These are phyloP conservation scores for Symbiodinium natans DNA, from an alignment of 73 alveolate genomes.

Conservation along the genomic window DNA sequence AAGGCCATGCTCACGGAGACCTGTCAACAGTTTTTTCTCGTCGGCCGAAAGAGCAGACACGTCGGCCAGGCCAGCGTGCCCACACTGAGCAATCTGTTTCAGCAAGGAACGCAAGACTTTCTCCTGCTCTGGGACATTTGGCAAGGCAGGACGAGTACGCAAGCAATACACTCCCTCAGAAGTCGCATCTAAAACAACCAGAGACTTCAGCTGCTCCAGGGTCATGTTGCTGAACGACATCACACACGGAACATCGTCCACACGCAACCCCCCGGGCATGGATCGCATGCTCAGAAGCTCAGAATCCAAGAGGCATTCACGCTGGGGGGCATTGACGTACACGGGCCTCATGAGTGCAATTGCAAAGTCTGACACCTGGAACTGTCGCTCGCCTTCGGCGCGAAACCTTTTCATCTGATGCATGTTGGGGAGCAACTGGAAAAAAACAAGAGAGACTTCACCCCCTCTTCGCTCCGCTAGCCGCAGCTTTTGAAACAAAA, in stretches of 20 bases:
- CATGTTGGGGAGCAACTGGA: not conserved
- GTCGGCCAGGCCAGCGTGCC: not conserved
- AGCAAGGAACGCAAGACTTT: not conserved
- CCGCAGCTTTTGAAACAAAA: not conserved
- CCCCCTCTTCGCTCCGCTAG: not conserved
- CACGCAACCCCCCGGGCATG: not conserved
- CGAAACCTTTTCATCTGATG: not conserved
- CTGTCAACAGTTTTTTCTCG: not conserved
- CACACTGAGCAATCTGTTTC: not conserved
- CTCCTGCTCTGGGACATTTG: not conserved
- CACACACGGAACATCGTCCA: not conserved
- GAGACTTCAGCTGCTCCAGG: not conserved
- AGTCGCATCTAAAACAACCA: not conserved
- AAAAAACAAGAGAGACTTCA: not conserved
- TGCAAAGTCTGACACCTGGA: not conserved
- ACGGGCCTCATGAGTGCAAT: not conserved
- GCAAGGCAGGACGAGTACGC: not conserved
- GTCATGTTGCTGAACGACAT: not conserved
- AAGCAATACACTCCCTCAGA: not conserved
- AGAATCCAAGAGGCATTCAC: not conserved
- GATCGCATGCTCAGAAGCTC: not conserved
- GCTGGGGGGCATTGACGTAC: not conserved
- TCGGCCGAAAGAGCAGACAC: not conserved
- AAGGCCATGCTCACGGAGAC: not conserved
- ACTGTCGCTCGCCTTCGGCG: not conserved